Base-by-base conservation (phyloP, 805 yeast species). In the Teunomyces pallodes region DNA sequence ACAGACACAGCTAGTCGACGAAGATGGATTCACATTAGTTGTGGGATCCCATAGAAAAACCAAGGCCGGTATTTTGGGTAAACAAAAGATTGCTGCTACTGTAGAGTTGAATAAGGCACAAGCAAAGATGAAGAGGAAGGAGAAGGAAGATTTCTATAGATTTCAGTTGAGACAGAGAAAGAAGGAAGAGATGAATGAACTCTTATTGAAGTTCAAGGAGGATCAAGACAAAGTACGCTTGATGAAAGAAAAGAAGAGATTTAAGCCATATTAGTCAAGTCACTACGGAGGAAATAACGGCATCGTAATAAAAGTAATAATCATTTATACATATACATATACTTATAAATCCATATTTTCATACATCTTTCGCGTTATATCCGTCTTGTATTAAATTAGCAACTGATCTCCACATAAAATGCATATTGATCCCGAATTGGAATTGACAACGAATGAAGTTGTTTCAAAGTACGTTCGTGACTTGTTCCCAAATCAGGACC, bases 121-220 rank as follows among this genome's bases (percentile, higher is more conserved):
- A 50, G 69, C 74, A 46, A 86, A 80, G 65, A 74, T 78, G 70
- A 83, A 85, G 66, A 82, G 79, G 66, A 83, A 83, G 62, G 91
- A 88, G 59, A 89, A 91, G 74, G 77, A 80, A 55, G 98, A 95
- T 69, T 94, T 94, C 75, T 94, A 94, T 75, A 79, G 96, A 59
- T 94, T 91, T 81, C 99, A 94, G 73, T 81, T 94, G 56, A 84
- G 99, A 68, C 96, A 94, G 65, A 80, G 82, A 61, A 92, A 91
- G 79, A 94, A 94, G 75, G 81, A 79, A 53, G 96, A 92, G 67
- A 90, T 94, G 88, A 88, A 89, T 62, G 90, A 88, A 46, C 74
- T 94, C 61, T 75, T 94, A 62, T 74, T 68, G 48, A 89, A 90
- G 64, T 94, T 91, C 72, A 90, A 88, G 65, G 83, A 83, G 52